Evolutionary conservation across 2,329 filamentous ascomycete genomes (phyloP).

Genomic region (Mollisiaceae sp.): DNA sequence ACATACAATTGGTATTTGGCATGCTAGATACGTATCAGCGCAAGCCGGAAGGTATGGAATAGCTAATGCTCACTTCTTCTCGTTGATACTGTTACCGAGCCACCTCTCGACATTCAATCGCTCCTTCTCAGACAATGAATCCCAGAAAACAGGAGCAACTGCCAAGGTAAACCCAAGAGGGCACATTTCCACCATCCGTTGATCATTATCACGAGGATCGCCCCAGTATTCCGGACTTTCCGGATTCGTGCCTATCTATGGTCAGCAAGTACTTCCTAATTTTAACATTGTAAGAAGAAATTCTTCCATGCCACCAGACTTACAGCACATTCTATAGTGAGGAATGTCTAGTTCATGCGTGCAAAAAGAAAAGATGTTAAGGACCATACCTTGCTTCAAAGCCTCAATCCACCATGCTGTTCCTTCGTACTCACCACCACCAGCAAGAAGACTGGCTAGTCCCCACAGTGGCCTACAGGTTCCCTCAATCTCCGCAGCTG

Average conservation of each 20-base stretch:
- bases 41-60: background rate
- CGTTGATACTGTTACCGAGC: conserved; percentile 77
- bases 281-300: too few species aligned
- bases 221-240: conserved; percentile 77
- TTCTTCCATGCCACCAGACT: too few species aligned
- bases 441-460: conserved; percentile 71
- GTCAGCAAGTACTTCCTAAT: background rate
- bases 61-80: conserved; percentile 62
- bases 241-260: conserved; percentile 70
- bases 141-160: conserved; percentile 57
- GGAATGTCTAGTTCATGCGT: too few species aligned
- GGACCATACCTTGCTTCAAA: conserved; percentile 50
- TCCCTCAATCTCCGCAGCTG: conserved; percentile 74
- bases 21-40: conserved; percentile 57
- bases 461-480: conserved; percentile 71
- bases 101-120: conserved; percentile 71
- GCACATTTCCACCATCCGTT: conserved; percentile 86
- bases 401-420: conserved; percentile 72
- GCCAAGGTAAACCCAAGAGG: conserved; percentile 77
- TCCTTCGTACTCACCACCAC: conserved; percentile 67
- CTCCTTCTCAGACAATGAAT: conserved; percentile 65
- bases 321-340: background rate
- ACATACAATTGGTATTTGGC: conserved; percentile 60
- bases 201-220: conserved; percentile 75
- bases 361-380: background rate